Conservation (phyloP, 2,329 filamentous ascomycete species). For the Sporothrix variecibatus region DNA sequence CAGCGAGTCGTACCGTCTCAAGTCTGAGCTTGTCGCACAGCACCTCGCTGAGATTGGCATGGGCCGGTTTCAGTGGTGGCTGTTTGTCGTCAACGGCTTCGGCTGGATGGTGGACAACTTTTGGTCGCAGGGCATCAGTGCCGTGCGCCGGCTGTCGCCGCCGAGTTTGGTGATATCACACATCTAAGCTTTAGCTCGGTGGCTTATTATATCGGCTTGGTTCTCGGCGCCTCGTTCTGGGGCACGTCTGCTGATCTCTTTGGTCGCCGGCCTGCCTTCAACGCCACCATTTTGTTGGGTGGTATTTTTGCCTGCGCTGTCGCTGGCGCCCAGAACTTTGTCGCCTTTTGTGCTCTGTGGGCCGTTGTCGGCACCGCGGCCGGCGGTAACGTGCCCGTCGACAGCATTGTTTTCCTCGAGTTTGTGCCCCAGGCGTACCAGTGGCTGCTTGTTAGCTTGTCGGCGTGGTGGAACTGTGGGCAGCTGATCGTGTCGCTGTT, state of each 20-base stretch:
- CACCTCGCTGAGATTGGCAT: constrained; percentile 27
- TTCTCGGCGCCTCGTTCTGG: constrained; percentile 50
- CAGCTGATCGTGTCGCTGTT: constrained; percentile 51
- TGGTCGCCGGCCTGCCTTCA: constrained; percentile 47
- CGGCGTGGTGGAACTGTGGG: constrained; percentile 42
- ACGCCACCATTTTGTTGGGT: constrained; percentile 46
- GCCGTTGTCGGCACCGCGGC: constrained; percentile 49
- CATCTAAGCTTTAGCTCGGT: constrained; percentile 40
- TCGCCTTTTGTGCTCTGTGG: constrained; percentile 43
- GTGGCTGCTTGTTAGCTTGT: constrained; percentile 50
- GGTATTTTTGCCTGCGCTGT: constrained; percentile 59
- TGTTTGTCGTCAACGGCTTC: constrained; percentile 50
- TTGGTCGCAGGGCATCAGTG: constrained; percentile 42
- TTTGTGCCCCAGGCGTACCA: constrained; percentile 51
- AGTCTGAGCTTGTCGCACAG: constrained; percentile 28
- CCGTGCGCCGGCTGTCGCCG: constrained; percentile 39
- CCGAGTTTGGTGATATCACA: constrained; percentile 37
- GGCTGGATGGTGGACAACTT: constrained; percentile 51
- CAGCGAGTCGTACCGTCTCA: constrained; percentile 28
- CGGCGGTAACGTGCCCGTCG: constrained; percentile 54
- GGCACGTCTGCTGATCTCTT: constrained; percentile 37
- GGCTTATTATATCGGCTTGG: constrained; percentile 46
- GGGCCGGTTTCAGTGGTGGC: constrained; percentile 36
- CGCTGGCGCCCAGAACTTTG: constrained; percentile 60
- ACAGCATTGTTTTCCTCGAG: constrained; percentile 55